A percentile compares a stretch with the other conserved stretches of the same genome.
phyloP scores from a whole-genome alignment of 2,329 filamentous ascomycete genomes.

The Aspergillus ochraceus region DNA sequence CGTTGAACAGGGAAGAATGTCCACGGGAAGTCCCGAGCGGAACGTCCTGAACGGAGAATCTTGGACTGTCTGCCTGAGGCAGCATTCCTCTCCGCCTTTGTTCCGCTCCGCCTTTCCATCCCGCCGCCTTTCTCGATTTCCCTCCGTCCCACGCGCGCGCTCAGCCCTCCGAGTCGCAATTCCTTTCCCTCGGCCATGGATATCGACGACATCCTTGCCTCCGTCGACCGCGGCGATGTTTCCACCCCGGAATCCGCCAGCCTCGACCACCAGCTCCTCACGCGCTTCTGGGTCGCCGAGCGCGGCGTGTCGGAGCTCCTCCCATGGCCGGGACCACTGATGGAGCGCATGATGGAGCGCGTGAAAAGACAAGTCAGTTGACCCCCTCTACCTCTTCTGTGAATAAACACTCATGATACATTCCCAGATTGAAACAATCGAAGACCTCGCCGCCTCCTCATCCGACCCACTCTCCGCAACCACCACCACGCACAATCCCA shows the following conservation, averaged over 20 bases:
- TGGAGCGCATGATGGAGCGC: slow-evolving; percentile 76
- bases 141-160: slow-evolving; percentile 3
- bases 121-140: not conserved
- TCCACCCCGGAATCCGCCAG: slow-evolving; percentile 37
- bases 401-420: not conserved
- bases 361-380: slow-evolving; percentile 60
- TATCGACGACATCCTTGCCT: slow-evolving; percentile 76
- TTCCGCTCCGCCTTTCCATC: slow-evolving; percentile 21
- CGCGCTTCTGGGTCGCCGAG: slow-evolving; percentile 90
- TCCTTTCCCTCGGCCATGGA: slow-evolving; percentile 56
- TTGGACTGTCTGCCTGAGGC: slow-evolving; percentile 2
- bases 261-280: slow-evolving; percentile 81
- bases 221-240: slow-evolving; percentile 63
- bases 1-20: no score
- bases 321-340: slow-evolving; percentile 71
- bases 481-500: slow-evolving; percentile 83
- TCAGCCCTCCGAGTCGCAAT: not conserved
- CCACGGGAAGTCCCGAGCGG: no score
- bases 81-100: slow-evolving; percentile 6
- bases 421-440: slow-evolving; percentile 63
- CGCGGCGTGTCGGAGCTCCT: slow-evolving; percentile 87
- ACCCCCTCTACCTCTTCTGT: not conserved
- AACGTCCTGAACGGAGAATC: not conserved
- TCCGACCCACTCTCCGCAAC: slow-evolving; percentile 48
- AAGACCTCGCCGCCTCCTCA: slow-evolving; percentile 54